Evolutionary conservation across 352 stramenopile species (phyloP), one percentile per base, ranked within the genome.

Genomic region (Pythium biforme): DNA sequence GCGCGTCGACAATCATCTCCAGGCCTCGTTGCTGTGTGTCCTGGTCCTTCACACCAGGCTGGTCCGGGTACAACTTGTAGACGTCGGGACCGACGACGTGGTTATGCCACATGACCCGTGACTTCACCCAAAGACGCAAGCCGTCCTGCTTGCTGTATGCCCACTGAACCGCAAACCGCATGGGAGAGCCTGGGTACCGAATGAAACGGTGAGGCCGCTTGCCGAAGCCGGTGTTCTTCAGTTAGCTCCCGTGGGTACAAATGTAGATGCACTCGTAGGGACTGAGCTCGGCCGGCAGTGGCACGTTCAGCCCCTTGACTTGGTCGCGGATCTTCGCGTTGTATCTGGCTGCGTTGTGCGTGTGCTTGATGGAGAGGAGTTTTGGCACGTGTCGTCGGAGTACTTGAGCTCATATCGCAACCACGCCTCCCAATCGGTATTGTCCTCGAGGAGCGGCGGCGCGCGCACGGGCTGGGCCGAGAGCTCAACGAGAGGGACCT

Each of bases 121-220:
- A 8, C 5, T 54, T 51, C 9, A 62, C 55, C 4, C 19, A 1
- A 23, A 62, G 55, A 9, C 26, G 55, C 55, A 41, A 62, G 10
- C 9, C 14, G 19, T 12, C 1, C 15, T 40, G 19, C 4, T n/a
- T 23, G n/a, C 23, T 15, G 15, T n/a, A 17, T 7, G 3, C 27
- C n/a, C 33, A 46, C 22, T 56, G 50, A n/a, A 56, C 33, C 1
- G 10, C 19, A 31, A 56, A 46, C n/a, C 15, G 4, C 26, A 46
- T 43, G 0, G 33, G 29, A 22, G n/a, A 56, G 11, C 29, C 33
- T 7, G 50, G 46, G 20, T 17, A 46, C 1, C 22, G 50, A 22
- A 56, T 56, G 33, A 46, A 33, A 1, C 33, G 33, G 19, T 43
- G 20, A 2, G 50, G 50, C 1, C 48, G 48, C 14, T 19, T 3